Percentiles rank a stretch among this genome's conserved stretches.
These are phyloP conservation scores for Nephelium lappaceum DNA, from an alignment of 345 rosid genomes.

Conservation along the genomic window DNA sequence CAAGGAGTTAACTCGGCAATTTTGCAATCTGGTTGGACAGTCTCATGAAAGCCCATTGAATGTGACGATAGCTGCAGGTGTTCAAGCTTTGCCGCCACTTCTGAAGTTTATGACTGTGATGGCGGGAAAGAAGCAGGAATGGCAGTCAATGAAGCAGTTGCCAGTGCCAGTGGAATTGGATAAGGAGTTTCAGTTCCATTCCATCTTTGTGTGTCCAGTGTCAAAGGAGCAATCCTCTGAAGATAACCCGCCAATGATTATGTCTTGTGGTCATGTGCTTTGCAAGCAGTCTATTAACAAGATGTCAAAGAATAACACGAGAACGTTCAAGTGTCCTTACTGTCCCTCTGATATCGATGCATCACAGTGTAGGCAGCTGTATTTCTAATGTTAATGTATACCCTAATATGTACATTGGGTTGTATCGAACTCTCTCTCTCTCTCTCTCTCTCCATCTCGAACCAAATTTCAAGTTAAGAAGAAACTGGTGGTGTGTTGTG, in stretches of 20 bases:
- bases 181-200: slow-evolving; percentile 64
- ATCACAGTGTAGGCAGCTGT: slow-evolving; percentile 45
- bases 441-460: slow-evolving; percentile 3
- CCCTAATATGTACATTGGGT: slow-evolving; percentile 24
- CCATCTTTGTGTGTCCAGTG: slow-evolving; percentile 71
- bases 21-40: slow-evolving; percentile 54
- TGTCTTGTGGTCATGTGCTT: slow-evolving; percentile 71
- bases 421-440: slow-evolving; percentile 7
- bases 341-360: slow-evolving; percentile 56
- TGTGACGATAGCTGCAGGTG: slow-evolving; percentile 59
- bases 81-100: slow-evolving; percentile 57
- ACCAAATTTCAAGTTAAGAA: slow-evolving; percentile 3
- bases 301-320: slow-evolving; percentile 53
- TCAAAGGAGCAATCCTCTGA: slow-evolving; percentile 66
- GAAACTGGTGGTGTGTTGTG: slow-evolving; percentile 12
- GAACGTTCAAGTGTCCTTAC: slow-evolving; percentile 62
- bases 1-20: slow-evolving; percentile 53
- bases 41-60: slow-evolving; percentile 54
- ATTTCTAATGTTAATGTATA: slow-evolving; percentile 40
- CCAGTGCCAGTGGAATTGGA: slow-evolving; percentile 67
- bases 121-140: slow-evolving; percentile 62
- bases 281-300: slow-evolving; percentile 58
- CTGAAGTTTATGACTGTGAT: slow-evolving; percentile 64
- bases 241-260: slow-evolving; percentile 74
- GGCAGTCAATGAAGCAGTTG: slow-evolving; percentile 63